Conservation (phyloP, 2,329 filamentous ascomycete genomes). For the Fonsecaea erecta region DNA sequence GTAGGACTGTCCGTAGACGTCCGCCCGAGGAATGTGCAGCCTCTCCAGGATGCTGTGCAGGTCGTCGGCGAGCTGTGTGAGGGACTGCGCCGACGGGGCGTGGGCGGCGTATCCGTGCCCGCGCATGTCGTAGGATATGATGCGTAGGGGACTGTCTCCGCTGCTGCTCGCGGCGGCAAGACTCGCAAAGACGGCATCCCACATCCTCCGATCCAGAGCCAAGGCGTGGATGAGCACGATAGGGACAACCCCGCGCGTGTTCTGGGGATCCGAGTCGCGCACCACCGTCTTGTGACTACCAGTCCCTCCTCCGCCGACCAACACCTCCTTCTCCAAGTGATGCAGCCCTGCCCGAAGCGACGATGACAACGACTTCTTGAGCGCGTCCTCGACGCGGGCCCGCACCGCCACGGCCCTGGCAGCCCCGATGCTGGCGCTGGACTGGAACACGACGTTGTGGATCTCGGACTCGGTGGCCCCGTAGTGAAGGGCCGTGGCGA, state of each 20-base stretch:
- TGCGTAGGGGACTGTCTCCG: neutral
- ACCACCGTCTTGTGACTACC: slow-evolving; percentile 10
- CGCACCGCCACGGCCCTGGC: slow-evolving; percentile 6
- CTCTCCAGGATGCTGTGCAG: slow-evolving; percentile 7
- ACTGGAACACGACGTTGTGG: slow-evolving; percentile 16
- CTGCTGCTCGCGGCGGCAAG: neutral
- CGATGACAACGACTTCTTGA: no score
- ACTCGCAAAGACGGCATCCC: slow-evolving; percentile 15
- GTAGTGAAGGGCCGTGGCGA: slow-evolving; percentile 12
- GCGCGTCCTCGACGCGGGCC: neutral
- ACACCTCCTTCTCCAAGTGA: slow-evolving; percentile 10
- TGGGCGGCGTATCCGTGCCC: slow-evolving; percentile 16
- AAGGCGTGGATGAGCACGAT: slow-evolving; percentile 23
- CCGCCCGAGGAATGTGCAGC: slow-evolving; percentile 12
- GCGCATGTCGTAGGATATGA: slow-evolving; percentile 23
- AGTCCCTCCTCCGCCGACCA: neutral
- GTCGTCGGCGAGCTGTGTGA: slow-evolving; percentile 14
- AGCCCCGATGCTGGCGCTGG: neutral
- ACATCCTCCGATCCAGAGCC: slow-evolving; percentile 21
- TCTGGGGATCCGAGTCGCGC: slow-evolving; percentile 10
- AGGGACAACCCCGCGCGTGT: neutral
- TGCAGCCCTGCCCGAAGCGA: slow-evolving; percentile 1
- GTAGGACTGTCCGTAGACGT: slow-evolving; percentile 23
- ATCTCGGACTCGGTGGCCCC: slow-evolving; percentile 20
- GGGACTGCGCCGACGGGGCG: slow-evolving; percentile 5